Conservation (phyloP, 208 protist genomes). For the Acanthamoeba sp. region DNA sequence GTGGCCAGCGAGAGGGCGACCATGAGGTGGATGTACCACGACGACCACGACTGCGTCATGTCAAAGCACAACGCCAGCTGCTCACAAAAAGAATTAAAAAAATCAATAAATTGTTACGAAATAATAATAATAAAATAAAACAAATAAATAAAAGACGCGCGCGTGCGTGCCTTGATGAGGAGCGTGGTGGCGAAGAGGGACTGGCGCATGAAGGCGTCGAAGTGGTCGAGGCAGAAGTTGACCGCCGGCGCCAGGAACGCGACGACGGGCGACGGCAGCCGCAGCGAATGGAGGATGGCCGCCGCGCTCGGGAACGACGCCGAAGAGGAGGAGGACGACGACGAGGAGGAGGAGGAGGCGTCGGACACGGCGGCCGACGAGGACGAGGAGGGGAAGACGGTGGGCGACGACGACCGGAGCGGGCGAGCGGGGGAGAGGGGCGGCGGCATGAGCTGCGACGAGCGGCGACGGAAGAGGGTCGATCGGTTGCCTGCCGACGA, state of each 20-base stretch:
- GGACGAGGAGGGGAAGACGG: neutral
- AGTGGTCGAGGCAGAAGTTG: slow-evolving; percentile 15
- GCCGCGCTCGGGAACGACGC: neutral
- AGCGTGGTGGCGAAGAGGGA: slow-evolving; percentile 3
- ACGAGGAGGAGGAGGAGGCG: neutral
- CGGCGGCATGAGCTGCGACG: slow-evolving; percentile 33
- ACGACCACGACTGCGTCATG: neutral
- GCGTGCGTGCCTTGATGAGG: slow-evolving; percentile 11
- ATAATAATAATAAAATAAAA: neutral
- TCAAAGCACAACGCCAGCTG: slow-evolving; percentile 12
- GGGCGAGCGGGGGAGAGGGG: neutral
- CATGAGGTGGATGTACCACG: slow-evolving; percentile 10
- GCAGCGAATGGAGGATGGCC: neutral
- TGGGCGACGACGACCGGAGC: neutral
- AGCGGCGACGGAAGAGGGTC: neutral
- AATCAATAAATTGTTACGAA: neutral
- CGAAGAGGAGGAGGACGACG: neutral
- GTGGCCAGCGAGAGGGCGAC: neutral
- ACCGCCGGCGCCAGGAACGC: slow-evolving; percentile 2
- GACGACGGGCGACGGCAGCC: neutral
- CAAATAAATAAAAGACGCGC: neutral
- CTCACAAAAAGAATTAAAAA: neutral
- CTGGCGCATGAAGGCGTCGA: slow-evolving; percentile 39
- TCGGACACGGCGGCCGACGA: neutral
- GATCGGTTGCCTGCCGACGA: neutral